A percentile compares a stretch with the other conserved stretches of the same genome.
Evolutionary conservation across 306 rosid species (phyloP).

Genomic region (Medicago ruthenica): DNA sequence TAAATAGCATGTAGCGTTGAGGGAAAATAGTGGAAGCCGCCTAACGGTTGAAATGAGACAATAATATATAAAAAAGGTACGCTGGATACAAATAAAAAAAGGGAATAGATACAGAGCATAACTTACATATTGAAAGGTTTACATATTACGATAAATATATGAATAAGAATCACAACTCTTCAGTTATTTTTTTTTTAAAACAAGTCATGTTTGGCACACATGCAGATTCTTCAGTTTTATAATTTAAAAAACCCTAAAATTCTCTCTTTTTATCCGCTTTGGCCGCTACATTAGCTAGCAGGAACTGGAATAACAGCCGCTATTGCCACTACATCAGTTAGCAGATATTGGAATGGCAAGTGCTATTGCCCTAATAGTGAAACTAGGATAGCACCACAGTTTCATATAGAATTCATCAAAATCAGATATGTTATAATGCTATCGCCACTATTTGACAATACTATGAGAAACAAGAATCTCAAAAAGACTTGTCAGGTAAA

Average conservation of each 20-base stretch:
- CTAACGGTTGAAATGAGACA: neutral
- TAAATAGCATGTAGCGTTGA: too few relatives aligned
- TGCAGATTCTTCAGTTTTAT: neutral
- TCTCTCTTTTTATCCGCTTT: neutral
- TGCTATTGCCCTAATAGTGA: neutral
- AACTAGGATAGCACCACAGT: too few relatives aligned
- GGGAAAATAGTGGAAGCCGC: neutral
- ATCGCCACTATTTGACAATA: too few relatives aligned
- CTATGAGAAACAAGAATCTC: too few relatives aligned
- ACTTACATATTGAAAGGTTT: too few relatives aligned
- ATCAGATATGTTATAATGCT: neutral
- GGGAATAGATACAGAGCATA: neutral
- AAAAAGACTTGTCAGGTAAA: neutral
- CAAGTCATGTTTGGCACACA: neutral
- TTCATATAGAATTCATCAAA: neutral
- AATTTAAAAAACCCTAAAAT: neutral
- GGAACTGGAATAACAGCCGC: neutral
- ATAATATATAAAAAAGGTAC: too few relatives aligned
- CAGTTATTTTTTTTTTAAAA: too few relatives aligned
- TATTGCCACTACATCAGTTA: neutral
- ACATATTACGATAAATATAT: too few relatives aligned
- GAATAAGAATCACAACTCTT: too few relatives aligned
- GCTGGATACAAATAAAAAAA: too few relatives aligned
- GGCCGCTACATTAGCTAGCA: neutral
- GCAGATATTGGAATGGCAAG: neutral